Evolutionary conservation across 805 yeast genomes (phyloP).

Genomic region (Spencermartinsiella europaea): DNA sequence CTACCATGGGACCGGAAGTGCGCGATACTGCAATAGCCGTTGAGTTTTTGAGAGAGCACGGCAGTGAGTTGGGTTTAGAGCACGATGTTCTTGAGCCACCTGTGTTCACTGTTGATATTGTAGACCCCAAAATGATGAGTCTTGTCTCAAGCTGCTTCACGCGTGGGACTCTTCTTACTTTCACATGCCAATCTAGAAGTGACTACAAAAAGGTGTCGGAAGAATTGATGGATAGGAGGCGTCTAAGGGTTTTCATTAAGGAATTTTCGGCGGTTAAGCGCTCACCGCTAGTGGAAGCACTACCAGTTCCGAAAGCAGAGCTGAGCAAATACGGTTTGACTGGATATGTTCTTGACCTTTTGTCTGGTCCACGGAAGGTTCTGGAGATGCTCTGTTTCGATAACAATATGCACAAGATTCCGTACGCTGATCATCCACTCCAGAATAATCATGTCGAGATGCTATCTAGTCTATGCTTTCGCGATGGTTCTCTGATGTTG

Average conservation of each 20-base stretch:
- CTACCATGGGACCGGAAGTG: neutral
- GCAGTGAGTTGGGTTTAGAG: slow-evolving; percentile 30
- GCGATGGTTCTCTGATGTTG: neutral
- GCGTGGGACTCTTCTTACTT: slow-evolving; percentile 48
- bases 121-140: slow-evolving; percentile 45
- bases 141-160: slow-evolving; percentile 56
- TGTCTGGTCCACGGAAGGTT: slow-evolving; percentile 70
- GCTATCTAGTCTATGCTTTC: neutral
- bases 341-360: slow-evolving; percentile 66
- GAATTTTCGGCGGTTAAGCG: slow-evolving; percentile 24
- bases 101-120: slow-evolving; percentile 53
- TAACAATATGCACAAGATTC: slow-evolving; percentile 49
- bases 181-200: slow-evolving; percentile 52
- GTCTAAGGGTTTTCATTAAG: slow-evolving; percentile 52
- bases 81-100: slow-evolving; percentile 68
- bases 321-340: slow-evolving; percentile 62
- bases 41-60: slow-evolving; percentile 37
- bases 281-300: slow-evolving; percentile 21
- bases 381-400: slow-evolving; percentile 60
- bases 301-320: slow-evolving; percentile 22
- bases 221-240: slow-evolving; percentile 37
- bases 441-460: slow-evolving; percentile 35
- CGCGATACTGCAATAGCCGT: slow-evolving; percentile 38
- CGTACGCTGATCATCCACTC: slow-evolving; percentile 51
- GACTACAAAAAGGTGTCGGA: slow-evolving; percentile 46